These are phyloP conservation scores for Kwoniella pini DNA, from an alignment of 768 basidiomycete genomes.

Conservation along the genomic window DNA sequence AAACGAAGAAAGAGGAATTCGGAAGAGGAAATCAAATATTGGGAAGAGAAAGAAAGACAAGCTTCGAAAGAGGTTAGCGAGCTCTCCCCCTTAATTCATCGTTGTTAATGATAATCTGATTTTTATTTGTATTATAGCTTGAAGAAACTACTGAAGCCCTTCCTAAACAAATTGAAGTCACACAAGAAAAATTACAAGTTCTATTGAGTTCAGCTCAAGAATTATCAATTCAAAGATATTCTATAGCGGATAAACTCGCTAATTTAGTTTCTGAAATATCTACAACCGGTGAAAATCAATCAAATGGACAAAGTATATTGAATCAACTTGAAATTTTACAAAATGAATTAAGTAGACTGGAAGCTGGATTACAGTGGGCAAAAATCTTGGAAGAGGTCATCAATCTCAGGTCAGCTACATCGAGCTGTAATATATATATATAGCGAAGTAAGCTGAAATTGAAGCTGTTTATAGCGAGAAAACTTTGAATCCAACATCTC, in stretches of 20 bases:
- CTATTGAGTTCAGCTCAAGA: constrained; percentile 69
- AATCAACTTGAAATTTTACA: constrained; percentile 82
- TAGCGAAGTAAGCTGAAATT: neutral
- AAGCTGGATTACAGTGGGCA: constrained; percentile 74
- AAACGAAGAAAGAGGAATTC: constrained; percentile 22
- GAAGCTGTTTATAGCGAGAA: constrained; percentile 64
- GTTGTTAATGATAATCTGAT: too few species aligned
- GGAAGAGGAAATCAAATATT: constrained; percentile 43
- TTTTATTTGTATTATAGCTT: constrained; percentile 26
- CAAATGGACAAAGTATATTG: constrained; percentile 57
- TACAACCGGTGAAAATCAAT: constrained; percentile 53
- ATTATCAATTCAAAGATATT: constrained; percentile 73
- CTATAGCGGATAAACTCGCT: constrained; percentile 73
- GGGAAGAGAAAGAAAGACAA: constrained; percentile 31
- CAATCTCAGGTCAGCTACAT: constrained; percentile 64
- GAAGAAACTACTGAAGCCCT: constrained; percentile 20
- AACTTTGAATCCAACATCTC: constrained; percentile 56
- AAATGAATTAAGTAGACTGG: constrained; percentile 71
- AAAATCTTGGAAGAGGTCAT: constrained; percentile 71
- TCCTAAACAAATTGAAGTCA: constrained; percentile 59
- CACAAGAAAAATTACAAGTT: constrained; percentile 59
- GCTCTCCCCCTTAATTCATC: neutral
- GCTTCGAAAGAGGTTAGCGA: constrained; percentile 31
- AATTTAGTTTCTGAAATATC: constrained; percentile 66
- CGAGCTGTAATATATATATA: neutral